Percentiles rank a stretch among this genome's conserved stretches.
These are phyloP conservation scores for Kluyveromyces dobzhanskii DNA, from an alignment of 805 yeast species.

Conservation along the genomic window DNA sequence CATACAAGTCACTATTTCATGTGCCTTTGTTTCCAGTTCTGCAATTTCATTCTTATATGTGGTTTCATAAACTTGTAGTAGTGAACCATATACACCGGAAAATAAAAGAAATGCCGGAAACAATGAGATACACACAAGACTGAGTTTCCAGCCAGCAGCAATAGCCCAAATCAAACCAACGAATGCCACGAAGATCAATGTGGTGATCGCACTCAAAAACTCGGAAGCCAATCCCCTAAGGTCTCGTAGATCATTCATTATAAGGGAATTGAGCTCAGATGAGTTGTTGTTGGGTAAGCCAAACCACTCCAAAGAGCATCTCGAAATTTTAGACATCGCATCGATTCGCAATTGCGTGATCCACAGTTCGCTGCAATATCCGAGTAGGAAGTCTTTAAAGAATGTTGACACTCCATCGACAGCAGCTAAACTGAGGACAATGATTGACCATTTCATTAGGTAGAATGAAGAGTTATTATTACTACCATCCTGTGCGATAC, in stretches of 20 bases:
- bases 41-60: slow-evolving; percentile 50
- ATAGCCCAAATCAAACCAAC: slow-evolving; percentile 75
- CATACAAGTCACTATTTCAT: slow-evolving; percentile 49
- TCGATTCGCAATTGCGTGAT: slow-evolving; percentile 41
- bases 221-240: slow-evolving; percentile 56
- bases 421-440: slow-evolving; percentile 54
- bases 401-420: slow-evolving; percentile 54
- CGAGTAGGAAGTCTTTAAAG: slow-evolving; percentile 40
- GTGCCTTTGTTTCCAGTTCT: slow-evolving; percentile 40
- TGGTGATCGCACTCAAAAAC: slow-evolving; percentile 46
- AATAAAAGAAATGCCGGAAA: slow-evolving; percentile 53
- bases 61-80: slow-evolving; percentile 50
- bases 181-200: slow-evolving; percentile 44
- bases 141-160: slow-evolving; percentile 73
- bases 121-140: slow-evolving; percentile 73
- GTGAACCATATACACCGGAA: slow-evolving; percentile 43
- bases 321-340: slow-evolving; percentile 41
- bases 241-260: slow-evolving; percentile 79
- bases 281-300: slow-evolving; percentile 32
- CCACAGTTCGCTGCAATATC: slow-evolving; percentile 62
- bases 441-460: slow-evolving; percentile 56
- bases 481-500: slow-evolving; percentile 42
- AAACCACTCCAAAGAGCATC: slow-evolving; percentile 50
- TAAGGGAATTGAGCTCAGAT: slow-evolving; percentile 51
- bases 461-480: slow-evolving; percentile 29